A percentile compares a stretch with the other conserved stretches of the same genome.
Evolutionary conservation across 805 yeast genomes (phyloP).

Genomic region (Tetrapisispora fleetii): DNA sequence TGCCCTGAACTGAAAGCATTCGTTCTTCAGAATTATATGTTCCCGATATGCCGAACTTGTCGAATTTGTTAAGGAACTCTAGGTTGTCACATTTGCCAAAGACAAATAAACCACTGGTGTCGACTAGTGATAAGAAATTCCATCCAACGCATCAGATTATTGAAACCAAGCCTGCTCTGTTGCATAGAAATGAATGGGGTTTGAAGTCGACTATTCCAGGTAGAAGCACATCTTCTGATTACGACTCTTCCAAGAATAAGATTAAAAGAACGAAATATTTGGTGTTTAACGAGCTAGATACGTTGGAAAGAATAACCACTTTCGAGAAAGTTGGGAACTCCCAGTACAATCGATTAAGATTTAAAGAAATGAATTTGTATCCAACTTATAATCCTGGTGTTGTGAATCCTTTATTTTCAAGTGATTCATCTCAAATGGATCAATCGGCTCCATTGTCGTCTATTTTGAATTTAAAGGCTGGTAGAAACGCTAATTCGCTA

Average conservation of each 20-base stretch:
- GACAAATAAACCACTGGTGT: conserved; percentile 7
- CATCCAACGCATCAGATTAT: conserved; percentile 65
- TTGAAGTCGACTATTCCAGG: conserved; percentile 61
- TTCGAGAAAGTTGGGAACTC: conserved; percentile 53
- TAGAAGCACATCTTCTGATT: conserved; percentile 47
- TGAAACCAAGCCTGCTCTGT: conserved; percentile 56
- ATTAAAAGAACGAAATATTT: conserved; percentile 50
- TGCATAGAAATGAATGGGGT: conserved; percentile 64
- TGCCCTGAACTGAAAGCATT: too few species aligned
- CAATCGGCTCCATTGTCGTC: conserved; percentile 16
- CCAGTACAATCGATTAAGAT: conserved; percentile 51
- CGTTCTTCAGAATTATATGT: background rate
- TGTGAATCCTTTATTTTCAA: conserved; percentile 29
- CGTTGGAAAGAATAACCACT: conserved; percentile 55
- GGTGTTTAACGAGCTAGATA: conserved; percentile 57
- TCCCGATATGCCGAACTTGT: background rate
- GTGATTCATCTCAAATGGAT: conserved; percentile 3
- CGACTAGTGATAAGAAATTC: background rate
- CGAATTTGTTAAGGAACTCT: conserved; percentile 24
- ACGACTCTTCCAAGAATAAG: conserved; percentile 59
- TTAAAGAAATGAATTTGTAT: conserved; percentile 54
- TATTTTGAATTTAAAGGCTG: conserved; percentile 8
- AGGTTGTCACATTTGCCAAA: conserved; percentile 29
- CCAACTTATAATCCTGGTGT: conserved; percentile 21
- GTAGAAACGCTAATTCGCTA: conserved; percentile 8